phyloP scores from a whole-genome alignment of 148 eudicot genomes.

The Rhododendron molle region DNA sequence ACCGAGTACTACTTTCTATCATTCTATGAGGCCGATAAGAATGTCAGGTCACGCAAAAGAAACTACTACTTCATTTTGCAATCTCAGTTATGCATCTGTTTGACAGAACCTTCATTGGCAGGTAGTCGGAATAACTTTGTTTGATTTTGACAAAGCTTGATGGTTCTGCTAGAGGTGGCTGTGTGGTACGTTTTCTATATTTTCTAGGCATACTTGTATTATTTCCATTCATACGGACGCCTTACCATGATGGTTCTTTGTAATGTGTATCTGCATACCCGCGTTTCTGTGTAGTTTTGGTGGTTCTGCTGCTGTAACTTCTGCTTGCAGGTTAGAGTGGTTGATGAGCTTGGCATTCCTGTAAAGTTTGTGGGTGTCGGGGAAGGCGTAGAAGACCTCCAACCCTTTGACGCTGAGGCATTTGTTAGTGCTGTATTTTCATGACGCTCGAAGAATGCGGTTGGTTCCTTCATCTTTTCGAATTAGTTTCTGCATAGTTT shows the following conservation, averaged over 20 bases:
- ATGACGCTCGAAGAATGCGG: conserved; percentile 28
- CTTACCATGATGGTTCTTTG: background rate
- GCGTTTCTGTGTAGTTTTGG: background rate
- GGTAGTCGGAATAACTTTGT: conserved; percentile 97
- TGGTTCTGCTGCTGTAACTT: background rate
- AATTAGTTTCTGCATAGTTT: background rate
- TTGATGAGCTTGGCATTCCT: conserved; percentile 95
- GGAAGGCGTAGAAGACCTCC: conserved; percentile 95
- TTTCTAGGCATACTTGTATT: background rate
- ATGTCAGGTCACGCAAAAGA: background rate
- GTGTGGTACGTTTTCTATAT: conserved; percentile 58
- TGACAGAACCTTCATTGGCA: conserved; percentile 21
- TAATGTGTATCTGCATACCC: no score
- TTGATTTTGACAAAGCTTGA: conserved; percentile 93
- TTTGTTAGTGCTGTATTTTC: conserved; percentile 87
- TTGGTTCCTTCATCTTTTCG: background rate
- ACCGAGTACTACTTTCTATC: background rate
- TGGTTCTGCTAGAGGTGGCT: conserved; percentile 99
- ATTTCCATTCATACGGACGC: background rate
- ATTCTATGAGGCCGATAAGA: background rate
- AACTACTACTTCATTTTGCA: background rate
- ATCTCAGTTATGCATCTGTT: conserved; percentile 10
- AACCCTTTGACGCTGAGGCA: conserved; percentile 87
- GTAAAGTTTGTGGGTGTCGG: conserved; percentile 99
- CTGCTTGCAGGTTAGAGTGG: conserved; percentile 77